Conservation (phyloP, 345 rosid species). For the Aurinia saxatilis region DNA sequence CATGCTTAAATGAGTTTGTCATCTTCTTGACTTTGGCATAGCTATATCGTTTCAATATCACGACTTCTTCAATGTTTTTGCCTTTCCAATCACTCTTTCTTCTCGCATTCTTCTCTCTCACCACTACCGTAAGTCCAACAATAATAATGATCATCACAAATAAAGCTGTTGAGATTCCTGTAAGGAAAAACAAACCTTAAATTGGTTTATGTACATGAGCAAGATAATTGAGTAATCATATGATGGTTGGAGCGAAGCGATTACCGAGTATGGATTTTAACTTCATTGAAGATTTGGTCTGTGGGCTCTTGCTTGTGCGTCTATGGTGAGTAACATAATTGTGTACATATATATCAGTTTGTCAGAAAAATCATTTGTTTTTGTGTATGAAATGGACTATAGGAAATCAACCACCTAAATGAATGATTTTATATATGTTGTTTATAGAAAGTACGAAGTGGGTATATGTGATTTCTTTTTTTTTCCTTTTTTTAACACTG, state of each 20-base stretch:
- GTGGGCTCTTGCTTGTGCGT: too few relatives aligned
- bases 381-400: too few relatives aligned
- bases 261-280: neutral
- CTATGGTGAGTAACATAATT: too few relatives aligned
- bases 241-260: too few relatives aligned
- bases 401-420: too few relatives aligned
- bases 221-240: too few relatives aligned
- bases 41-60: too few relatives aligned
- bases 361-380: neutral
- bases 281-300: neutral
- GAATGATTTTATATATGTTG: too few relatives aligned
- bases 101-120: neutral
- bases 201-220: neutral
- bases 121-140: neutral
- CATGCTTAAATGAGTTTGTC: constrained; percentile 12
- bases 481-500: too few relatives aligned
- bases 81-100: neutral
- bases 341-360: neutral
- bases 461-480: too few relatives aligned
- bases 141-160: neutral
- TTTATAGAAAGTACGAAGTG: too few relatives aligned
- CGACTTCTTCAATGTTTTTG: neutral
- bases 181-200: neutral
- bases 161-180: neutral
- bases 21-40: constrained; percentile 4